A percentile compares a stretch with the other conserved stretches of the same genome.
Evolutionary conservation across 208 protist genomes (phyloP).

Genomic region (Zelonia costaricensis): DNA sequence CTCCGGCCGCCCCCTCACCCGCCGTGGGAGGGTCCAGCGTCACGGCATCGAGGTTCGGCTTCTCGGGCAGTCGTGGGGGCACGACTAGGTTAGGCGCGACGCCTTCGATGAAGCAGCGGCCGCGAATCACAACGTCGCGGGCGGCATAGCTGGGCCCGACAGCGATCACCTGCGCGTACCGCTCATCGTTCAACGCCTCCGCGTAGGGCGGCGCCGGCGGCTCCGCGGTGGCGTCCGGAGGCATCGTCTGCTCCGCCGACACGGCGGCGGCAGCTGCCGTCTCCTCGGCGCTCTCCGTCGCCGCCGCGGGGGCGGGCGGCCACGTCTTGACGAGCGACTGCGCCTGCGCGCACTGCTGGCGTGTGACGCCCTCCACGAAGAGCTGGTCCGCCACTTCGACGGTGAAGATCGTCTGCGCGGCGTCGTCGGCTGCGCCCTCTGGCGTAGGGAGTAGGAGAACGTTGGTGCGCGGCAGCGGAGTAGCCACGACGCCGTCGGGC

Average conservation of each 20-base stretch:
- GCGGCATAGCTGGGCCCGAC: constrained; percentile 44
- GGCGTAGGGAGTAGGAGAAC: constrained; percentile 53
- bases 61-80: constrained; percentile 52
- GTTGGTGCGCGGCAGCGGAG: constrained; percentile 55
- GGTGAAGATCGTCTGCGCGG: constrained; percentile 9
- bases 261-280: background rate
- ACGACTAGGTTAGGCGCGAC: constrained; percentile 71
- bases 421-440: constrained; percentile 1
- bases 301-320: background rate
- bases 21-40: constrained; percentile 6
- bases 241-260: background rate
- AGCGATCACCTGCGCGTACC: constrained; percentile 17
- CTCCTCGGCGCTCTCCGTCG: background rate
- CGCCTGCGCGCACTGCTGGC: constrained; percentile 18
- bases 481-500: constrained; percentile 44
- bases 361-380: constrained; percentile 52
- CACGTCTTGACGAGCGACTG: constrained; percentile 14
- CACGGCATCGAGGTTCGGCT: constrained; percentile 25
- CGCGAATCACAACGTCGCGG: constrained; percentile 48
- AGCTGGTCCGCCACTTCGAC: constrained; percentile 54
- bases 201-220: constrained; percentile 18
- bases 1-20: background rate
- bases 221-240: background rate
- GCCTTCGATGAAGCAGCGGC: constrained; percentile 54
- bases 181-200: constrained; percentile 21